Conservation (phyloP, 192 early-diverging fungal genomes). For the Coemansia sp. region DNA sequence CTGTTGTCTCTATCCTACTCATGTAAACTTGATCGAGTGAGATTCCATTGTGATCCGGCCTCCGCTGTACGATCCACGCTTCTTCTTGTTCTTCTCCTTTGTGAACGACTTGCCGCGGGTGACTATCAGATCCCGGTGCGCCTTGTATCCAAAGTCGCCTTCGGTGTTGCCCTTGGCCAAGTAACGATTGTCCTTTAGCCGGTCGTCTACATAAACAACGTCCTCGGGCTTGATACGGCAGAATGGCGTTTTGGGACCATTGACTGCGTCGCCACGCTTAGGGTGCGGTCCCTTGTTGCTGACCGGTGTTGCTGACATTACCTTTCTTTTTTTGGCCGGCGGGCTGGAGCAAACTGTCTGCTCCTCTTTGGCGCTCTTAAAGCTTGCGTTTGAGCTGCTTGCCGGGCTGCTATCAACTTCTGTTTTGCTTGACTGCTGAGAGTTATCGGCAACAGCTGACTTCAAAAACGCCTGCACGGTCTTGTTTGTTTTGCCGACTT, state of each 20-base stretch:
- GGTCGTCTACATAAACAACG: constrained; percentile 75
- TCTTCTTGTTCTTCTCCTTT: constrained; percentile 97
- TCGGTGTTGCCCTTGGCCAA: constrained; percentile 67
- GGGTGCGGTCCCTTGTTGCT: constrained; percentile 1
- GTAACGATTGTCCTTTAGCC: constrained; percentile 85
- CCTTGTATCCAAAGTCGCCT: constrained; percentile 84
- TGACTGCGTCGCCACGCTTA: constrained; percentile 20
- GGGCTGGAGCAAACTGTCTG: background rate
- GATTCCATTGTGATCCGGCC: constrained; percentile 82
- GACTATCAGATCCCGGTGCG: constrained; percentile 87
- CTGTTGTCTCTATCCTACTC: background rate
- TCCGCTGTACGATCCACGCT: constrained; percentile 91
- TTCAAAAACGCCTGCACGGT: constrained; percentile 32
- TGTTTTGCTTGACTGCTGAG: background rate
- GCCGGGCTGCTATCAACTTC: constrained; percentile 22
- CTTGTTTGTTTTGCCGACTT: constrained; percentile 32
- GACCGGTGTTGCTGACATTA: background rate
- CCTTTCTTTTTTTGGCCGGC: constrained; percentile 1
- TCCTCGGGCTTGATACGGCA: constrained; percentile 80
- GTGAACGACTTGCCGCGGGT: constrained; percentile 90
- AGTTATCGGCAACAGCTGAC: constrained; percentile 4
- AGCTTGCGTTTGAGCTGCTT: constrained; percentile 26
- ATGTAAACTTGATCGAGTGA: constrained; percentile 86
- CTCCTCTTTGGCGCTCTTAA: constrained; percentile 18
- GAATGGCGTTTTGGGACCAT: constrained; percentile 67